Conservation (phyloP, 2,329 filamentous ascomycete genomes). For the Pseudogymnoascus verrucosus region DNA sequence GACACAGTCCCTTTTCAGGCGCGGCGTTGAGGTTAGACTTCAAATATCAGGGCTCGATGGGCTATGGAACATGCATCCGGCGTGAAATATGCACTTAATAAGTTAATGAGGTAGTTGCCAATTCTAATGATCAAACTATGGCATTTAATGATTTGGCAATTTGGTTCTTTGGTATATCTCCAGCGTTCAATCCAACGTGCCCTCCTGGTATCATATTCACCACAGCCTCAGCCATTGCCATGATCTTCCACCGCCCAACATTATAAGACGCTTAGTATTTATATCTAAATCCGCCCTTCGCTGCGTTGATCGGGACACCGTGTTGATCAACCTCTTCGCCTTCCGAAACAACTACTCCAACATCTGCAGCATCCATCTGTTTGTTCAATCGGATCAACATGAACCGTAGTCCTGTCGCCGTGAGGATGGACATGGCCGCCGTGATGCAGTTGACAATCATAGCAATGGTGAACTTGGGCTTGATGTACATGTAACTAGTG, state of each 20-base stretch:
- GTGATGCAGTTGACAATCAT: conserved; percentile 63
- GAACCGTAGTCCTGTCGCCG: conserved; percentile 53
- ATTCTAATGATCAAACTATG: neutral
- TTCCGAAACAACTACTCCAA: conserved; percentile 41
- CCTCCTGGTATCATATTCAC: neutral
- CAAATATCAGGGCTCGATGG: neutral
- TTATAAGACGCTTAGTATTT: neutral
- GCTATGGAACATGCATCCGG: neutral
- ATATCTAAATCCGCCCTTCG: conserved; percentile 11
- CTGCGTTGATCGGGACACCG: conserved; percentile 13
- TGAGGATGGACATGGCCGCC: conserved; percentile 53
- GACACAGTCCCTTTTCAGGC: neutral
- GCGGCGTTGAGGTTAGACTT: neutral
- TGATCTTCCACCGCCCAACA: neutral
- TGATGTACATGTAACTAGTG: conserved; percentile 59
- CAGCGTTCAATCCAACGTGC: neutral
- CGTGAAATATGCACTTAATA: neutral
- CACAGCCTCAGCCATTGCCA: neutral
- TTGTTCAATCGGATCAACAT: conserved; percentile 59
- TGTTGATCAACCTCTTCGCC: conserved; percentile 11
- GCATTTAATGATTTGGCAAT: neutral
- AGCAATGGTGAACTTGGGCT: conserved; percentile 45
- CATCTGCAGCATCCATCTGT: conserved; percentile 58
- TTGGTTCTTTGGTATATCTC: neutral
- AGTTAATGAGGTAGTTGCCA: neutral